These are phyloP conservation scores for Miamiensis avidus DNA, from an alignment of 169 alveolate species.

Conservation along the genomic window DNA sequence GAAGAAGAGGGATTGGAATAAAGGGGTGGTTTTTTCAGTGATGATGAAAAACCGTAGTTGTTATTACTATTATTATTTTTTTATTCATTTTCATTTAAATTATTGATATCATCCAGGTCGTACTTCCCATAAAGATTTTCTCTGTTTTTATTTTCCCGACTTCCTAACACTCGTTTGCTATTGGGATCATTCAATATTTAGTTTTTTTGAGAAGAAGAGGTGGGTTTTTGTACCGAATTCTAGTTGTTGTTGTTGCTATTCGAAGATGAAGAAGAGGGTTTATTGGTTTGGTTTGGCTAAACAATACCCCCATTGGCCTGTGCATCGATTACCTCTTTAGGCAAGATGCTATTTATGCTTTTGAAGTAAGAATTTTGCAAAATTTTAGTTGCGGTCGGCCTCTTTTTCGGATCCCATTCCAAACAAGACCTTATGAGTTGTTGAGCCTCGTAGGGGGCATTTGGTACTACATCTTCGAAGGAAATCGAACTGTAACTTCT, in stretches of 20 bases:
- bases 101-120: background rate
- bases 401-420: constrained; percentile 78
- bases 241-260: background rate
- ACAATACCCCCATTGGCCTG: background rate
- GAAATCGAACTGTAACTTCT: constrained; percentile 62
- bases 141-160: background rate
- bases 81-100: background rate
- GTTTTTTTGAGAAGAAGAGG: background rate
- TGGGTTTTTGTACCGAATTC: too few relatives aligned
- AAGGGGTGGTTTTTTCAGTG: too few relatives aligned
- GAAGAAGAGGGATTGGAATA: too few relatives aligned
- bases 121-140: background rate
- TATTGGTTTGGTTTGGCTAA: background rate
- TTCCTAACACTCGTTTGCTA: background rate
- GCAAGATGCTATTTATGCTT: background rate
- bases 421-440: constrained; percentile 72
- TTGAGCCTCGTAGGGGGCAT: constrained; percentile 79
- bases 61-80: too few relatives aligned
- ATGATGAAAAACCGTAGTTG: too few relatives aligned
- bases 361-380: constrained; percentile 69
- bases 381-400: constrained; percentile 75
- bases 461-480: constrained; percentile 60
- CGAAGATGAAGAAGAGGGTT: background rate
- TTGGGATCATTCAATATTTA: background rate
- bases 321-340: background rate